Conservation (phyloP, 257 asterid genomes). For the Penstemon davidsonii region DNA sequence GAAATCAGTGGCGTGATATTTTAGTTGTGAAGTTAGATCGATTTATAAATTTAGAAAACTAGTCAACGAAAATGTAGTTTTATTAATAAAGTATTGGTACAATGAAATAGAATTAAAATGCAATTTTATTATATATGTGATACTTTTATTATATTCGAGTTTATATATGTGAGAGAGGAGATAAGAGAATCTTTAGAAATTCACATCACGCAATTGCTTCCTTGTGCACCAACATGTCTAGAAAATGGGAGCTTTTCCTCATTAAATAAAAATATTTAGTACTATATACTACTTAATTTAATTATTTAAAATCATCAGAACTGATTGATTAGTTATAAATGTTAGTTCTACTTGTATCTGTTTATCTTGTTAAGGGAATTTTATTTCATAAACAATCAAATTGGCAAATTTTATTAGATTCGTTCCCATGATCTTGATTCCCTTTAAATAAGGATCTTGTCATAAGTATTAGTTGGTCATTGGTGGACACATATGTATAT, state of each 20-base stretch:
- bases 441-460: constrained; percentile 39
- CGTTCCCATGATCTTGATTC: constrained; percentile 28
- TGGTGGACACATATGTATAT: too few species aligned
- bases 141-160: too few species aligned
- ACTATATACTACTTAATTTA: not conserved
- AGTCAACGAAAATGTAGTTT: too few species aligned
- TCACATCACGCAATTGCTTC: constrained; percentile 27
- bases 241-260: constrained; percentile 25
- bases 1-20: too few species aligned
- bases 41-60: too few species aligned
- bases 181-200: constrained; percentile 32
- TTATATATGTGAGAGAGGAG: not conserved
- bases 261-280: not conserved
- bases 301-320: not conserved
- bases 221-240: constrained; percentile 35
- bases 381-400: not conserved
- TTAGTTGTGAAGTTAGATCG: too few species aligned
- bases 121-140: too few species aligned
- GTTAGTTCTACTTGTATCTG: not conserved
- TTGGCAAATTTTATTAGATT: not conserved
- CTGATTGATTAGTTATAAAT: not conserved
- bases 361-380: constrained; percentile 30
- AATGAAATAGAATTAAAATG: too few species aligned
- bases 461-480: constrained; percentile 21
- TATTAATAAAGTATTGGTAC: too few species aligned